Base-by-base conservation (phyloP, 2,329 filamentous ascomycete species). In the Escovopsis sp. region DNA sequence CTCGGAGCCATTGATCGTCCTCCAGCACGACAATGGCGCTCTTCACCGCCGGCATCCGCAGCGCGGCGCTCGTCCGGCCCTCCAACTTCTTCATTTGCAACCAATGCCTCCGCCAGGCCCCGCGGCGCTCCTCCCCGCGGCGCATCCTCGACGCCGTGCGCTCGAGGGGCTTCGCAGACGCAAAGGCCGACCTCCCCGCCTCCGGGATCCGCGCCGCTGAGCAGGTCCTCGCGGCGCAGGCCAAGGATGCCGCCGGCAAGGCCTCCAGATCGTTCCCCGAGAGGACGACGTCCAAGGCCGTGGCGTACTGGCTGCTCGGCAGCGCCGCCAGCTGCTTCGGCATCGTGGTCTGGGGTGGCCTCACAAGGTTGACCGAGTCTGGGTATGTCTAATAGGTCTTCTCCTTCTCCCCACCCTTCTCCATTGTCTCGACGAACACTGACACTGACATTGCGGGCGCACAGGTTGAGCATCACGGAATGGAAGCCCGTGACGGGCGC, bases 381-480 rank as follows among this genome's bases (percentile, higher is more conserved):
- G 91, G 87, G 87, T 94, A 73, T 50, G 68, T 14, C 37, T 25
- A n/a, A n/a, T n/a, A n/a, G n/a, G n/a, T 6, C 24, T 30, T 25
- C 27, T 30, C 8, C 9, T 30, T 11, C 9, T 30, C 27, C 27
- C 7, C 9, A 6, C 25, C 27, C 27, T 30, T 11, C 27, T 30
- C 27, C 27, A 15, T 14, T 31, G 14, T 13, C 10, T 25, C 14
- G 12, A 7, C n/a, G 20, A 30, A 7, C 14, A 16, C 31, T 11
- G 2, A 27, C 9, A 14, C 43, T 45, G 31, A 45, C 27, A 12
- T n/a, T 14, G n/a, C 20, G 3, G 7, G 24, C 31, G 14, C 50
- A 94, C 50, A 94, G 89, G 37, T 72, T 98, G 50, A 95, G 88
- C 59, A 98, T 98, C 54, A 98, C 91, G 48, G 91, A 98, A 83